phyloP scores from a whole-genome alignment of 1,284 basidiomycete species.

The Xanthoconium separans region DNA sequence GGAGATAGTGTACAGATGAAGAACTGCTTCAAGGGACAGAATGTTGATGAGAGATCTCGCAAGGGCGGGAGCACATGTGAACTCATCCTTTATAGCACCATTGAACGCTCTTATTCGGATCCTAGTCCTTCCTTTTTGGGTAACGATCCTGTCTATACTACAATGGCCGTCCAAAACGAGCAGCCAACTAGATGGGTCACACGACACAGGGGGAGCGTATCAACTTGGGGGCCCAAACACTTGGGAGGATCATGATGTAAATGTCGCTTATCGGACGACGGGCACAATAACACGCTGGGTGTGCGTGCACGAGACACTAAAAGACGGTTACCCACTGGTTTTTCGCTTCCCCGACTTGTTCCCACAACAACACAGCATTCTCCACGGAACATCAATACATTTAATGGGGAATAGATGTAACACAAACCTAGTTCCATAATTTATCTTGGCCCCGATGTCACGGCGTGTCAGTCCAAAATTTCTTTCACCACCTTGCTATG shows the following conservation, averaged over 20 bases:
- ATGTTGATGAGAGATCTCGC: constrained; percentile 5
- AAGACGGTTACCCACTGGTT: too few relatives aligned
- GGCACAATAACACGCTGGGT: not conserved
- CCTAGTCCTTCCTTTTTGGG: constrained; percentile 1
- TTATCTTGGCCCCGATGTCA: too few relatives aligned
- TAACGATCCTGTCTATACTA: not conserved
- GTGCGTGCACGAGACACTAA: too few relatives aligned
- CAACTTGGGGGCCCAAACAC: not conserved
- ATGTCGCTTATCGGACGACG: not conserved
- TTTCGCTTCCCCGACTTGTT: not conserved
- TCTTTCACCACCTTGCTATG: too few relatives aligned
- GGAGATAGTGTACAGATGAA: not conserved
- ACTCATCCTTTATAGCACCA: constrained; percentile 14
- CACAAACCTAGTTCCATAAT: too few relatives aligned
- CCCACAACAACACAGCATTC: not conserved
- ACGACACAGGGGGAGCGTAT: not conserved
- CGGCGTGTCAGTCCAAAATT: too few relatives aligned
- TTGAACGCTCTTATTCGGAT: constrained; percentile 13
- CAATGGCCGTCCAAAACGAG: constrained; percentile 3
- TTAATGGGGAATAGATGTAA: too few relatives aligned
- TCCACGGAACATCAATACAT: too few relatives aligned
- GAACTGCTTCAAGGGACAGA: not conserved
- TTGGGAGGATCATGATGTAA: not conserved
- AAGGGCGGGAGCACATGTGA: not conserved
- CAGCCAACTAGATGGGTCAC: not conserved